phyloP scores from a whole-genome alignment of 345 rosid genomes.

The Bruguiera sexangula region DNA sequence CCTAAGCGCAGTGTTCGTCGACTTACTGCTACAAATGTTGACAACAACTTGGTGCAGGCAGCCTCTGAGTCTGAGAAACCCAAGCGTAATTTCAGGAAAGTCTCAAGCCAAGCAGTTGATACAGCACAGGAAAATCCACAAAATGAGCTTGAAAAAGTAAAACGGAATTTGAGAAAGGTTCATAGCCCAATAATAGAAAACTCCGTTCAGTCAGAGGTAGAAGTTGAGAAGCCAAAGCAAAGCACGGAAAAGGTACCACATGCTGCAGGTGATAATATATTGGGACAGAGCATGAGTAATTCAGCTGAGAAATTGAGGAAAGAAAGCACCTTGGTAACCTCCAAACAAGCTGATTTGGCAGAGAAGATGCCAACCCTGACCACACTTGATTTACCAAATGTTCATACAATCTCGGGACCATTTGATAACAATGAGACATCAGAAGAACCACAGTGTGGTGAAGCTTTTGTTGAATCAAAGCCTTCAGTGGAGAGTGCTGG shows the following conservation, averaged over 20 bases:
- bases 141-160: constrained; percentile 27
- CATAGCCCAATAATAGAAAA: constrained; percentile 10
- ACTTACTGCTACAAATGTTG: constrained; percentile 8
- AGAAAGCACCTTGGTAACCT: not conserved
- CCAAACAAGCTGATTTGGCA: not conserved
- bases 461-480: not conserved
- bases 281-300: not conserved
- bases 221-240: constrained; percentile 17
- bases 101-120: constrained; percentile 1
- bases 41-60: constrained; percentile 10
- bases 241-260: constrained; percentile 2
- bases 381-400: not conserved
- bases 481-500: constrained; percentile 1
- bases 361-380: not conserved
- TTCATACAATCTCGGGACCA: not conserved
- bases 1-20: constrained; percentile 11
- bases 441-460: not conserved
- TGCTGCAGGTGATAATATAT: not conserved
- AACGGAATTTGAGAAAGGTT: constrained; percentile 22
- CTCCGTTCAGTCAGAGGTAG: not conserved
- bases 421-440: not conserved
- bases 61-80: constrained; percentile 17
- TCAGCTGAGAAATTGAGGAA: not conserved
- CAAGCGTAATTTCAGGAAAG: constrained; percentile 13
- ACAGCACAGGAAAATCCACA: constrained; percentile 18